Evolutionary conservation across 495 filamentous ascomycete species (phyloP), one percentile per base, ranked within the genome.

Genomic region (Aspergillus funiculosus): DNA sequence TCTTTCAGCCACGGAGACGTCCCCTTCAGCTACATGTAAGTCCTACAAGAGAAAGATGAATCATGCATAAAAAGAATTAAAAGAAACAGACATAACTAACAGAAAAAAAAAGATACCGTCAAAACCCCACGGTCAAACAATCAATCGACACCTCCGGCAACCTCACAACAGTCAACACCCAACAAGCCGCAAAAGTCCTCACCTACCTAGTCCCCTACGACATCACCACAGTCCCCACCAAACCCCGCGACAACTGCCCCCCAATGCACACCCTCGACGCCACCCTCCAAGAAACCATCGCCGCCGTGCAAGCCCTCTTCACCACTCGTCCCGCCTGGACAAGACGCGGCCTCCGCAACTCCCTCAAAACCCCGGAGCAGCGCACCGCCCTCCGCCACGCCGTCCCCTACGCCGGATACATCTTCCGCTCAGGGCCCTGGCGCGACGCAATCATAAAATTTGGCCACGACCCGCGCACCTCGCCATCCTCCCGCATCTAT

Each of bases 351-450:
- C 71, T 95, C 40, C 75, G 78, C 56, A 94, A 94, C 62, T 62
- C 73, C 14, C 52, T 82, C 30, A 50, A 51, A 32, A 58, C 54
- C 10, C 44, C 59, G 30, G 68, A 86, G 29, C 72, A 71, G 5
- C 69, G 74, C 21, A 74, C 77, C 50, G 56, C 76, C 8, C 69
- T 89, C 18, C 79, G 82, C 56, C 64, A 79, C 48, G 78, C 83
- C 35, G 63, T 85, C 24, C 82, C 82, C 46, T 87, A 94, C 52
- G 79, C 86, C 1, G 89, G 83, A 6, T 98, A 95, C 66, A 82
- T 85, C 66, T 95, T 95, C 73, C 80, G 79, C 36, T 83, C 82
- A 5, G 92, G 92, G 1, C 92, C 92, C 0, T 98, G 87, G 84
- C 78, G 87, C 37, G 89, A 97, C 60, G 81, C 86, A 10, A 76